A percentile compares a stretch with the other conserved stretches of the same genome.
Conservation (phyloP, 2,329 filamentous ascomycete species). For the Tolypocladium capitatum region DNA sequence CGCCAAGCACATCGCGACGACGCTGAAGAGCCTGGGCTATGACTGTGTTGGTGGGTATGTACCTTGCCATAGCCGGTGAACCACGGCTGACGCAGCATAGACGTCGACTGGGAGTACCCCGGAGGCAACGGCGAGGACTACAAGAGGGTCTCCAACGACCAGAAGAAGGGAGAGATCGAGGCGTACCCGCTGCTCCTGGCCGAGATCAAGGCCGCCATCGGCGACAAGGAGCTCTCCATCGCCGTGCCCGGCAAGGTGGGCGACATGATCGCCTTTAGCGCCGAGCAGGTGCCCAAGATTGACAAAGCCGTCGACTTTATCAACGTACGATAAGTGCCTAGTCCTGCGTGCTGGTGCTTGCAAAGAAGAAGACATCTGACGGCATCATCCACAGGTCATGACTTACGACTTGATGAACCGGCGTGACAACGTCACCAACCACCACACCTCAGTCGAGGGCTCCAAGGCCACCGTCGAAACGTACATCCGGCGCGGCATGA, state of each 20-base stretch:
- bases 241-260: constrained; percentile 48
- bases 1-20: constrained; percentile 42
- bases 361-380: neutral
- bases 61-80: neutral
- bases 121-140: constrained; percentile 59
- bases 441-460: constrained; percentile 46
- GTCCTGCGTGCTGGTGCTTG: neutral
- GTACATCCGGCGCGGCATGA: constrained; percentile 45
- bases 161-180: constrained; percentile 45
- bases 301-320: constrained; percentile 49
- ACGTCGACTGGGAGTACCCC: constrained; percentile 55
- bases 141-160: constrained; percentile 43
- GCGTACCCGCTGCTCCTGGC: constrained; percentile 48
- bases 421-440: constrained; percentile 50
- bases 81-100: constrained; percentile 15
- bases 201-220: constrained; percentile 44
- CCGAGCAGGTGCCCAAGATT: constrained; percentile 42
- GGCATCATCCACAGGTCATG: constrained; percentile 35
- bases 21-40: constrained; percentile 40
- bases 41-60: constrained; percentile 41
- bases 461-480: constrained; percentile 42
- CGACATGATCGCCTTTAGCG: constrained; percentile 58
- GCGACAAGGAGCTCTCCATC: constrained; percentile 49
- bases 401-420: constrained; percentile 63
- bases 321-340: constrained; percentile 31